Evolutionary conservation across 495 filamentous ascomycete genomes (phyloP).

Genomic region (Penicillium odoratum): DNA sequence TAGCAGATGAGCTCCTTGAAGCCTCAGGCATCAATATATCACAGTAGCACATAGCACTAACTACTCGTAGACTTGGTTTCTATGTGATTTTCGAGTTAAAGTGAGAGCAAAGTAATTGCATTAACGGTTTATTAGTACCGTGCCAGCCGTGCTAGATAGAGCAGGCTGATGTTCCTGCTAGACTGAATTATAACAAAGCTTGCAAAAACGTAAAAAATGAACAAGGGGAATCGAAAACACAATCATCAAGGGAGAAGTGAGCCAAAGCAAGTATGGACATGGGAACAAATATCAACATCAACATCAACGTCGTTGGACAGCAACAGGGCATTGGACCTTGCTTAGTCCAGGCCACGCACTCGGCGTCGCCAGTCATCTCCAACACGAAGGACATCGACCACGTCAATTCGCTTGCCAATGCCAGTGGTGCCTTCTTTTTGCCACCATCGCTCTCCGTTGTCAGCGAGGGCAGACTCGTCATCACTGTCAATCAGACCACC

Average conservation of each 20-base stretch:
- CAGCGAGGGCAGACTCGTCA: constrained; percentile 65
- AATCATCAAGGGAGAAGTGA: constrained; percentile 26
- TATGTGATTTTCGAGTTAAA: neutral
- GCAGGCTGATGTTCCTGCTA: constrained; percentile 1
- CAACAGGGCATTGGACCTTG: neutral
- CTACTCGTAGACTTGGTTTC: neutral
- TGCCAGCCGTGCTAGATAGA: neutral
- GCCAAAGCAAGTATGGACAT: constrained; percentile 33
- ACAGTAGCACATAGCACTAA: neutral
- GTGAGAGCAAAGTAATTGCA: constrained; percentile 8
- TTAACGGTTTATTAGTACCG: constrained; percentile 1
- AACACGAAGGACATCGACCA: constrained; percentile 74
- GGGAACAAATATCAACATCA: constrained; percentile 30
- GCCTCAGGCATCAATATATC: constrained; percentile 1
- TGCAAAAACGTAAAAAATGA: constrained; percentile 14
- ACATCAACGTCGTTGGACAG: constrained; percentile 23
- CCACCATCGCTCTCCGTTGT: constrained; percentile 73
- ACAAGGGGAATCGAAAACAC: constrained; percentile 38
- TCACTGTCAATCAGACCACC: constrained; percentile 89
- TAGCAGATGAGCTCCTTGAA: neutral
- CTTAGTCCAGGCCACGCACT: constrained; percentile 68
- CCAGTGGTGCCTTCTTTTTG: constrained; percentile 77
- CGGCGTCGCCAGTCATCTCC: constrained; percentile 83
- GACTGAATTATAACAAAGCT: constrained; percentile 14
- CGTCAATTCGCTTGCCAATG: constrained; percentile 79